phyloP scores from a whole-genome alignment of 2,329 filamentous ascomycete genomes.

The Aspergillus ochraceus region DNA sequence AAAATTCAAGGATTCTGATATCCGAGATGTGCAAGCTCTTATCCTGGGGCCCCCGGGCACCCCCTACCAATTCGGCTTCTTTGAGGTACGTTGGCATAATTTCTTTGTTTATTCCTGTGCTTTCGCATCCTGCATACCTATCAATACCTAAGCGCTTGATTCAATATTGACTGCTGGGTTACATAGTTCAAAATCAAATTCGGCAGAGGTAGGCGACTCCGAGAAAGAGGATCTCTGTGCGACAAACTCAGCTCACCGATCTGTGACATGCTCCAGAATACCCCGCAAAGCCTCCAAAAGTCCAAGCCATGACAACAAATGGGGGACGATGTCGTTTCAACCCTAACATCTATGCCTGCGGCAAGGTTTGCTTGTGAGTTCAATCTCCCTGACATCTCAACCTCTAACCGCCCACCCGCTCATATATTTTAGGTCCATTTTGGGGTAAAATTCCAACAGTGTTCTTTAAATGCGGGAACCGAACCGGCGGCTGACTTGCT shows the following conservation, averaged over 20 bases:
- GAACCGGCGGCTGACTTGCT: not conserved
- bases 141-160: not conserved
- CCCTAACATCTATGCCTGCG: slow-evolving; percentile 89
- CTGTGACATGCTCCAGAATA: slow-evolving; percentile 63
- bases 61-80: slow-evolving; percentile 96
- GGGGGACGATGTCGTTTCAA: slow-evolving; percentile 87
- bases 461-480: not conserved
- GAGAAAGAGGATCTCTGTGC: not conserved
- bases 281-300: slow-evolving; percentile 63
- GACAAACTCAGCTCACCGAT: not conserved
- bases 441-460: slow-evolving; percentile 61
- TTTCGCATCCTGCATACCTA: not conserved
- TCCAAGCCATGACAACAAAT: slow-evolving; percentile 80
- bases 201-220: slow-evolving; percentile 60
- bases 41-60: slow-evolving; percentile 93
- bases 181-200: slow-evolving; percentile 74
- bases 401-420: slow-evolving; percentile 9
- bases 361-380: slow-evolving; percentile 87
- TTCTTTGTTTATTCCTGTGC: slow-evolving; percentile 9
- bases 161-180: not conserved
- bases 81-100: slow-evolving; percentile 66
- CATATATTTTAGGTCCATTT: slow-evolving; percentile 66
- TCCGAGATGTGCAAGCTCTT: slow-evolving; percentile 81
- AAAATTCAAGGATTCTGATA: slow-evolving; percentile 81
- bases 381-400: not conserved